Evolutionary conservation across 345 rosid species (phyloP).

Genomic region (Limnanthes douglasii): DNA sequence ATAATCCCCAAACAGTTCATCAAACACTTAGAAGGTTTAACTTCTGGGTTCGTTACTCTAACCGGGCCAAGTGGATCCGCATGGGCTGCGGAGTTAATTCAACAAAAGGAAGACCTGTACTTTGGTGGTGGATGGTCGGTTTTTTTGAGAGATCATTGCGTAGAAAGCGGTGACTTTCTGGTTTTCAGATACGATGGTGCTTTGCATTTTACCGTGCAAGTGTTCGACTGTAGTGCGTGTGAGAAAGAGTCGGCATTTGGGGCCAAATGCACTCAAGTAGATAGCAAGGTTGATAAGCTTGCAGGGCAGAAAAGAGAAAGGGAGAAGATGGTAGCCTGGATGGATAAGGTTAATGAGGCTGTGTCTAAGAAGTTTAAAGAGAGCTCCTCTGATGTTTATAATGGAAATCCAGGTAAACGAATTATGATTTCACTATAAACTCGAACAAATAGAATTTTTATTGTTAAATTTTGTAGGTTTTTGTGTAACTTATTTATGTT

Average conservation of each 20-base stretch:
- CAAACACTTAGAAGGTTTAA: slow-evolving; percentile 23
- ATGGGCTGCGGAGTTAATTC: slow-evolving; percentile 27
- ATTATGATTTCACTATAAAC: not conserved
- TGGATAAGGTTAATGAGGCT: slow-evolving; percentile 13
- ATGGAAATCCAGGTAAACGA: slow-evolving; percentile 17
- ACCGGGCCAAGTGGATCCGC: slow-evolving; percentile 38
- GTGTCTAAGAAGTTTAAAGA: slow-evolving; percentile 12
- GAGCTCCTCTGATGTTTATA: slow-evolving; percentile 4
- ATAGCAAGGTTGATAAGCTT: slow-evolving; percentile 5
- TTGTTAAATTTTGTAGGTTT: not conserved
- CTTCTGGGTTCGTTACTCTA: slow-evolving; percentile 23
- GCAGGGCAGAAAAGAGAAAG: slow-evolving; percentile 21
- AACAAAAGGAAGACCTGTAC: slow-evolving; percentile 14
- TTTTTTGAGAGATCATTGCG: slow-evolving; percentile 27
- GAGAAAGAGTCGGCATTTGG: slow-evolving; percentile 40
- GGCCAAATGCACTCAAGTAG: slow-evolving; percentile 23
- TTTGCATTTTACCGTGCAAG: slow-evolving; percentile 35
- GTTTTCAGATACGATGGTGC: slow-evolving; percentile 43
- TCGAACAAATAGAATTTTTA: not conserved
- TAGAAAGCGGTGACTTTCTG: slow-evolving; percentile 36
- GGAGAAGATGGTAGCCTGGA: slow-evolving; percentile 13
- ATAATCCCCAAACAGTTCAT: slow-evolving; percentile 26
- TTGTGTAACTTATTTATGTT: not conserved
- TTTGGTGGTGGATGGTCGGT: slow-evolving; percentile 31
- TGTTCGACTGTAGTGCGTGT: slow-evolving; percentile 33